phyloP scores from a whole-genome alignment of 2,329 filamentous ascomycete genomes.

The Fusarium nodosum region DNA sequence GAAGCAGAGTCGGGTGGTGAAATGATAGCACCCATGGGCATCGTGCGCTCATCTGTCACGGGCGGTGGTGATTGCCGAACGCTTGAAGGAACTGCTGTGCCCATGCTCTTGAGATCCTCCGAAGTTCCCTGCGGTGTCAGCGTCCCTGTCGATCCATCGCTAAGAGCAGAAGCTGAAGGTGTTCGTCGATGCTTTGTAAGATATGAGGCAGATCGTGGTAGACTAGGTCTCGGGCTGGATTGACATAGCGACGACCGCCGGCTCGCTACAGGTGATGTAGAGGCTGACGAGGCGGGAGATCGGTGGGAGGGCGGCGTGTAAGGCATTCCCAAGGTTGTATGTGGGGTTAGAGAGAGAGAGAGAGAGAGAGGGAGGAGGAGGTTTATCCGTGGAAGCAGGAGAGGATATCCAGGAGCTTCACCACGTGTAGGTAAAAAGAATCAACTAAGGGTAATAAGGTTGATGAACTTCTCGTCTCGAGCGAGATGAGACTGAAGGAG shows the following conservation, averaged over 20 bases:
- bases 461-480: constrained; percentile 21
- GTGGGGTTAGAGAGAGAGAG: constrained; percentile 22
- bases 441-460: constrained; percentile 25
- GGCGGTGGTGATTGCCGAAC: constrained; percentile 89
- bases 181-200: constrained; percentile 74
- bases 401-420: constrained; percentile 34
- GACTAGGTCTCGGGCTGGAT: constrained; percentile 62
- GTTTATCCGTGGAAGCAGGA: constrained; percentile 46
- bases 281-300: constrained; percentile 71
- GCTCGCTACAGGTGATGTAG: constrained; percentile 68
- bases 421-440: constrained; percentile 38
- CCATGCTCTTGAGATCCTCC: constrained; percentile 63
- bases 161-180: constrained; percentile 58
- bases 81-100: constrained; percentile 57
- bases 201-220: constrained; percentile 76
- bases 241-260: constrained; percentile 69
- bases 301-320: constrained; percentile 84
- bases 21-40: constrained; percentile 87
- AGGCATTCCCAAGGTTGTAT: constrained; percentile 74
- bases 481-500: constrained; percentile 24
- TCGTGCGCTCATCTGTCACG: constrained; percentile 76
- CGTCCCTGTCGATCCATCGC: constrained; percentile 52
- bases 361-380: constrained; percentile 7
- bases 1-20: constrained; percentile 89
- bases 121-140: constrained; percentile 65